Evolutionary conservation across 2,329 filamentous ascomycete species (phyloP), one percentile per base, ranked within the genome.

Genomic region (Fusarium verticillioides): DNA sequence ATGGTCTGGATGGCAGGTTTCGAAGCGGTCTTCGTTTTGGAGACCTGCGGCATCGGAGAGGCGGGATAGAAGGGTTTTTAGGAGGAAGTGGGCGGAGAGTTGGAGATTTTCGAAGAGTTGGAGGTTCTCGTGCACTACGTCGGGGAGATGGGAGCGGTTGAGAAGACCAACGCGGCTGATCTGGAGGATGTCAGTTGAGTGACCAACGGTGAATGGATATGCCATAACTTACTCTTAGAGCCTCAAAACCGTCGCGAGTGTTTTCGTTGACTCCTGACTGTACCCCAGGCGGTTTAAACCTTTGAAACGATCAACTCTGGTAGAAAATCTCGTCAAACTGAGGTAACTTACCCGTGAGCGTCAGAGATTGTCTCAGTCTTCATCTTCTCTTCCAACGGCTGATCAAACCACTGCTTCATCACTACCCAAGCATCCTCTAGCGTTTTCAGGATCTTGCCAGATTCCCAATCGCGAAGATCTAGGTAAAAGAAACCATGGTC

Each of bases 301-400:
- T 56, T 8, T 36, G 28, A 5, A 13, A 9, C 4, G 3, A 23
- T 56, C 0, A 56, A 7, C 5, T 0, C 2, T 7, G 9, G 8
- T 13, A 0, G 4, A 8, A 30, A 0, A 0, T 7, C 8, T 13
- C 4, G 1, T 1, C 8, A 21, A 10, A 9, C 9, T 42, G 4
- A 2, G 8, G 15, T 1, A 1, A 19, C 52, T 12, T 42, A 56
- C 52, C 52, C 52, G 1, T 56, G 52, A 7, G 52, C 52, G 5
- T 56, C 37, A 23, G 52, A 56, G 4, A 56, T 43, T 0, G 52
- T 56, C 37, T 56, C 37, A 8, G 37, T 56, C 37, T 56, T 42
- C 7, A 43, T 18, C 37, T 56, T 56, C 21, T 56, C 37, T 32
- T 42, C 28, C 0, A 56, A 11, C 5, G 37, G 21, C 9, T 32